Evolutionary conservation across 2,329 filamentous ascomycete genomes (phyloP).

Genomic region (Zymoseptoria pseudotritici): DNA sequence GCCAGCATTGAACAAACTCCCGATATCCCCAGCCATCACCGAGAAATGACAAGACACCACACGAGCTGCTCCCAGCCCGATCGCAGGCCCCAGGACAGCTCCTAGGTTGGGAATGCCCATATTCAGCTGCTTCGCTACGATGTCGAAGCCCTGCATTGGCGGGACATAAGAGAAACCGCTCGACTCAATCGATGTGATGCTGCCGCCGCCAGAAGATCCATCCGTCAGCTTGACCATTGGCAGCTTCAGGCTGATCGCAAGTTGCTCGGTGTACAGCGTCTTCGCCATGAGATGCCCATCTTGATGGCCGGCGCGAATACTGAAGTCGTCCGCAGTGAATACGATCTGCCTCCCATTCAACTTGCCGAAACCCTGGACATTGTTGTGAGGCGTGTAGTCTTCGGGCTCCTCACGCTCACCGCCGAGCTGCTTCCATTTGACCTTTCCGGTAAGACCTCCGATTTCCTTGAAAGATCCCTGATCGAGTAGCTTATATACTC

Average conservation of each 20-base stretch:
- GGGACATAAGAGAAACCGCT: conserved; percentile 55
- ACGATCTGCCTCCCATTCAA: conserved; percentile 49
- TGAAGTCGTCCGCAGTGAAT: conserved; percentile 59
- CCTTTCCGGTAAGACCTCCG: conserved; percentile 53
- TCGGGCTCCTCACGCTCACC: conserved; percentile 40
- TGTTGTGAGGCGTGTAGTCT: conserved; percentile 53
- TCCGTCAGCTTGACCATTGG: conserved; percentile 60
- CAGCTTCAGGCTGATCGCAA: conserved; percentile 49
- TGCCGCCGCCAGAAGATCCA: conserved; percentile 56
- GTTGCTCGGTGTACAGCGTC: conserved; percentile 55
- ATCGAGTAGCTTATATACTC: conserved; percentile 53
- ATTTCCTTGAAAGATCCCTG: conserved; percentile 50
- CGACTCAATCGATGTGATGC: conserved; percentile 51
- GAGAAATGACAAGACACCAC: conserved; percentile 58
- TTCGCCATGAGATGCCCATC: conserved; percentile 51
- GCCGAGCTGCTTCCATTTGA: conserved; percentile 48
- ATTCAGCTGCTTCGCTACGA: conserved; percentile 50
- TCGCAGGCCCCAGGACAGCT: conserved; percentile 56
- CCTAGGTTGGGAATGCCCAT: conserved; percentile 58
- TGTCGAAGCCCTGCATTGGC: conserved; percentile 48
- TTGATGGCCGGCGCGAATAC: conserved; percentile 55
- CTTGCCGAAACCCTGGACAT: conserved; percentile 48
- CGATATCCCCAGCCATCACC: conserved; percentile 58
- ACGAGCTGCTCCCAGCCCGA: conserved; percentile 55
- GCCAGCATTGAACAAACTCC: conserved; percentile 56